Conservation (phyloP, 371 early-diverging fungal genomes). For the Amoeboaphelidium protococcarum region DNA sequence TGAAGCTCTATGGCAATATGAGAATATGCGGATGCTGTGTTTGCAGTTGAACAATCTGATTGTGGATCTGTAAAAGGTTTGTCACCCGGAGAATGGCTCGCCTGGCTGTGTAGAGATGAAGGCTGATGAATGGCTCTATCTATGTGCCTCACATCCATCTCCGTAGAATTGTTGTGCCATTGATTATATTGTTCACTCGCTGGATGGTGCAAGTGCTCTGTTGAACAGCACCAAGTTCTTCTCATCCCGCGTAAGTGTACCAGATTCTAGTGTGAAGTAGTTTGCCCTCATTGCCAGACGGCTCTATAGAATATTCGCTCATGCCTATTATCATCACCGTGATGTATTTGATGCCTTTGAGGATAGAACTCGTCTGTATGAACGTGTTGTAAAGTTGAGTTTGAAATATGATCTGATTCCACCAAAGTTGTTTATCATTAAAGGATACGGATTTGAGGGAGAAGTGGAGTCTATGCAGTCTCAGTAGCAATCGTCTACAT, state of each 20-base stretch:
- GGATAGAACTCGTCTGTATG: too few species aligned
- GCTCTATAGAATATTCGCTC: constrained; percentile 82
- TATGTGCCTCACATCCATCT: constrained; percentile 68
- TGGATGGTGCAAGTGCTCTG: constrained; percentile 56
- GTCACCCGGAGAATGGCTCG: constrained; percentile 34
- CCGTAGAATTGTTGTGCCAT: constrained; percentile 72
- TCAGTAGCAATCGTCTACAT: too few species aligned
- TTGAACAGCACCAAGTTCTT: constrained; percentile 49
- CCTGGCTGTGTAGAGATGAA: constrained; percentile 91
- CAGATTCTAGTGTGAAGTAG: constrained; percentile 42
- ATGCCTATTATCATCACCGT: constrained; percentile 70
- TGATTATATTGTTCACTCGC: constrained; percentile 70
- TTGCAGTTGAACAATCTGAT: constrained; percentile 50
- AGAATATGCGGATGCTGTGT: constrained; percentile 54
- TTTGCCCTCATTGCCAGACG: constrained; percentile 63
- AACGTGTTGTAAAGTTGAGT: too few species aligned
- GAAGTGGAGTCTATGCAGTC: too few species aligned
- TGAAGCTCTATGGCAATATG: constrained; percentile 53
- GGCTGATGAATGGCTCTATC: constrained; percentile 65
- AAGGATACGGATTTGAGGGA: too few species aligned
- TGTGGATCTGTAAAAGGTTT: constrained; percentile 40
- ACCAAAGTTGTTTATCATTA: too few species aligned
- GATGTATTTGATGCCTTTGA: constrained; percentile 63
- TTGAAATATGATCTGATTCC: too few species aligned
- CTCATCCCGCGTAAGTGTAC: constrained; percentile 34